Percentiles rank a stretch among this genome's conserved stretches.
Conservation (phyloP, 108 stramenopile genomes). For the Stephanodiscus minutulus region DNA sequence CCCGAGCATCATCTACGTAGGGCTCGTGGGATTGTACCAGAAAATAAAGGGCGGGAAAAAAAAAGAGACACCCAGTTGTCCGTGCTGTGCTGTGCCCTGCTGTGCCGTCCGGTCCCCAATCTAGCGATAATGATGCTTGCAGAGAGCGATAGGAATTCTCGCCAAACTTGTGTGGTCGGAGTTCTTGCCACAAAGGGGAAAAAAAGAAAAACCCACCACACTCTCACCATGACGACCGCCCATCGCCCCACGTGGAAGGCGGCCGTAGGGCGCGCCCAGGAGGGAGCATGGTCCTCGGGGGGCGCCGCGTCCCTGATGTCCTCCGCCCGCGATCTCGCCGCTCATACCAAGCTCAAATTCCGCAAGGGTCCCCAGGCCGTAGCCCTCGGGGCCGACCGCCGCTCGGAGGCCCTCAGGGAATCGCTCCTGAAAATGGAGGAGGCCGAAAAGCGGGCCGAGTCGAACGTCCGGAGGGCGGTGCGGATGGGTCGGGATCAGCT, state of each 20-base stretch:
- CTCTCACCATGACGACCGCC: constrained; percentile 79
- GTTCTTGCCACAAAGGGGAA: no score
- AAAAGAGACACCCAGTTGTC: no score
- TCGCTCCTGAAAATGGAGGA: constrained; percentile 79
- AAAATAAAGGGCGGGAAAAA: no score
- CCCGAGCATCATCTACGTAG: no score
- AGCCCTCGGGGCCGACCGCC: constrained; percentile 32
- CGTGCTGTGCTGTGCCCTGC: no score
- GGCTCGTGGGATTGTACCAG: no score
- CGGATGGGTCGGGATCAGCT: constrained; percentile 41
- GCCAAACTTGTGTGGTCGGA: no score
- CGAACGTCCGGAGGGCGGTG: constrained; percentile 46
- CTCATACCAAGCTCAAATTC: constrained; percentile 88
- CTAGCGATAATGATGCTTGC: no score
- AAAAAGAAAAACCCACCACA: background rate
- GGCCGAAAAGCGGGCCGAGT: constrained; percentile 61
- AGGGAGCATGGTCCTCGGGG: constrained; percentile 85
- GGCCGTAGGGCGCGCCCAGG: constrained; percentile 84
- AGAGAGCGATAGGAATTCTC: no score
- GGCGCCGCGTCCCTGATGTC: constrained; percentile 60
- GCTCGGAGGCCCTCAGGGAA: constrained; percentile 65
- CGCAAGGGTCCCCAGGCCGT: constrained; percentile 67
- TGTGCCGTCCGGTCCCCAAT: no score
- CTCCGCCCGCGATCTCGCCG: constrained; percentile 65
- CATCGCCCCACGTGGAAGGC: constrained; percentile 95